Percentiles rank a stretch among this genome's conserved stretches.
phyloP scores from a whole-genome alignment of 73 alveolate species.

The Breviolum minutum region DNA sequence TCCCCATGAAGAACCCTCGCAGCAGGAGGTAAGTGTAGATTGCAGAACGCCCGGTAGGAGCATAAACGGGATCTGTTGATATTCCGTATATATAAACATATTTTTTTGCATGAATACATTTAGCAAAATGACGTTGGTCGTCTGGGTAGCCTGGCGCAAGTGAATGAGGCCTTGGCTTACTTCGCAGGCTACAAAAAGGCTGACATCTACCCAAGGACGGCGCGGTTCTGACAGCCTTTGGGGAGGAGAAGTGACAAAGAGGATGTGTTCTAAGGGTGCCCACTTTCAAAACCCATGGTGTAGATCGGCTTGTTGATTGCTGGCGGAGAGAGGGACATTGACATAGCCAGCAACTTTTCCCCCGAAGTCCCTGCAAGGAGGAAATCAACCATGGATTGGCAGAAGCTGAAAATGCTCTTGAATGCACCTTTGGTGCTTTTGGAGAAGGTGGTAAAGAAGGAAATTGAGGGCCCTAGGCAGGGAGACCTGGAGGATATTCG shows the following conservation, averaged over 20 bases:
- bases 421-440: constrained; percentile 40
- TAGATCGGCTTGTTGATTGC: neutral
- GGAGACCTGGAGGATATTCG: neutral
- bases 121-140: too few relatives aligned
- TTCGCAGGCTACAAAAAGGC: constrained; percentile 82
- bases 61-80: too few relatives aligned
- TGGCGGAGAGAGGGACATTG: neutral
- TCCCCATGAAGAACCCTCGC: too few relatives aligned
- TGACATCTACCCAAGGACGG: constrained; percentile 79
- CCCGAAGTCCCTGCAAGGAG: constrained; percentile 12
- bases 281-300: too few relatives aligned
- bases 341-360: neutral
- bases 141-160: neutral
- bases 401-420: constrained; percentile 52
- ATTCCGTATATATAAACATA: too few relatives aligned
- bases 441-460: constrained; percentile 50
- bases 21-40: too few relatives aligned
- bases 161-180: constrained; percentile 56
- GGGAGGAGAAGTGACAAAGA: too few relatives aligned
- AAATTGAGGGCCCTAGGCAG: constrained; percentile 80
- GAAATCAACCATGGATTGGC: constrained; percentile 83
- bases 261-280: too few relatives aligned
- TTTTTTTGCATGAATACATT: too few relatives aligned
- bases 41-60: too few relatives aligned
- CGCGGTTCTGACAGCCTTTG: neutral